Evolutionary conservation across 345 rosid species (phyloP), one percentile per base, ranked within the genome.

Genomic region (Pugionium cornutum): DNA sequence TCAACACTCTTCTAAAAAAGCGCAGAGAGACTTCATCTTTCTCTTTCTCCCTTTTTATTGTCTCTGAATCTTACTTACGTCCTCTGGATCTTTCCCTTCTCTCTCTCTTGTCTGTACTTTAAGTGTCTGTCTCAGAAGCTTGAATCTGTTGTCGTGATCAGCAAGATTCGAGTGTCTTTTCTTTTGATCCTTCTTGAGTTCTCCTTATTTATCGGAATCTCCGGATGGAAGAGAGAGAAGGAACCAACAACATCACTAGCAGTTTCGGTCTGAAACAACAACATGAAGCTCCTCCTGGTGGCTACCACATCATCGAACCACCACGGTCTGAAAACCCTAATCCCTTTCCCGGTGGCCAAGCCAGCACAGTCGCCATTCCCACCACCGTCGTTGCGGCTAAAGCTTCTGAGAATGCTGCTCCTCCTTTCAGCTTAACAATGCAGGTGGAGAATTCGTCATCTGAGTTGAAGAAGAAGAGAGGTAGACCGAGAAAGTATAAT

Each of bases 401-500:
- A 26, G 36, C 51, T 1, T 33, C 75, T 40, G 73, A 67, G 66
- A 72, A 58, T 65, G 49, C 52, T 32, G 67, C 68, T 32, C 66
- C 69, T 27, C 62, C 78, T 43, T 63, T 62, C 29, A 53, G 57
- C 45, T 53, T 80, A 11, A 74, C 58, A 34, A 47, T 68, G 57
- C 74, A 76, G 51, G 81, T 52, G 35, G 63, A 69, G 42, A 82
- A 73, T 8, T 53, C 75, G 1, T 75, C 72, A 36, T 42, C 81
- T 8, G 81, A 75, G 29, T 40, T 53, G 73, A 95, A 86, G 83
- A 94, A 88, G 82, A 90, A 85, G 82, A 84, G 99, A 77, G 97
- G 97, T 3, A 79, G 97, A 67, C 97, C 99, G 4, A 84, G 91
- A 63, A 94, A 94, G 84, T 84, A 80, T 67, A 79, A 82, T 6